Percentiles rank a stretch among this genome's conserved stretches.
Evolutionary conservation across 2,329 filamentous ascomycete species (phyloP).

Genomic region (Hymenoscyphus linearis): DNA sequence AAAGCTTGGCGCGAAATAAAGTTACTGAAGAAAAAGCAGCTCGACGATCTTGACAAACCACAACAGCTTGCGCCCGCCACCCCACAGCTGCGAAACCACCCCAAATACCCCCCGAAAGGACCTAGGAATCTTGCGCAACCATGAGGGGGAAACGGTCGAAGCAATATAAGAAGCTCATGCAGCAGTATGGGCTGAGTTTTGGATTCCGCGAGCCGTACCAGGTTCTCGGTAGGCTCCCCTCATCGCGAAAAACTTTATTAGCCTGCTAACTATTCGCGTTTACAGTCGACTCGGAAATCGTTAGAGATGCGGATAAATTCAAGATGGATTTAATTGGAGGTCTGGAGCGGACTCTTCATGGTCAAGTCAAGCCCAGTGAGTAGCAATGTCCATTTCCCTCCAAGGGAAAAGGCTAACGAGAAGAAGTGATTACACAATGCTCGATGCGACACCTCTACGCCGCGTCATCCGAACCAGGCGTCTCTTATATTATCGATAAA

Average conservation of each 20-base stretch:
- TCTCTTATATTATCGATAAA: constrained; percentile 55
- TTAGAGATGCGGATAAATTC: constrained; percentile 73
- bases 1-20: constrained; percentile 6
- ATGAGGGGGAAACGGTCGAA: constrained; percentile 67
- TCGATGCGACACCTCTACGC: constrained; percentile 74
- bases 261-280: constrained; percentile 9
- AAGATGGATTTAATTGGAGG: constrained; percentile 83
- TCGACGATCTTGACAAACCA: neutral
- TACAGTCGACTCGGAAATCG: constrained; percentile 75
- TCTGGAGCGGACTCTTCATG: constrained; percentile 78
- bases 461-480: constrained; percentile 48
- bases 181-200: constrained; percentile 81
- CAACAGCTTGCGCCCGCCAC: neutral
- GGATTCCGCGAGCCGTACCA: constrained; percentile 94
- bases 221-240: constrained; percentile 55
- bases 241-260: constrained; percentile 14
- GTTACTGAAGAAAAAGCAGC: neutral
- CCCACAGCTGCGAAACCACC: neutral
- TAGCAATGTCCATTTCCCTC: constrained; percentile 14
- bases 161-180: constrained; percentile 87
- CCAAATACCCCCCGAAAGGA: neutral
- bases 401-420: constrained; percentile 7
- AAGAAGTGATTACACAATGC: constrained; percentile 71
- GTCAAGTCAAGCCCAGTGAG: constrained; percentile 75
- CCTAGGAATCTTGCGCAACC: constrained; percentile 25